Conservation (phyloP, 345 rosid genomes). For the Noccaea caerulescens region DNA sequence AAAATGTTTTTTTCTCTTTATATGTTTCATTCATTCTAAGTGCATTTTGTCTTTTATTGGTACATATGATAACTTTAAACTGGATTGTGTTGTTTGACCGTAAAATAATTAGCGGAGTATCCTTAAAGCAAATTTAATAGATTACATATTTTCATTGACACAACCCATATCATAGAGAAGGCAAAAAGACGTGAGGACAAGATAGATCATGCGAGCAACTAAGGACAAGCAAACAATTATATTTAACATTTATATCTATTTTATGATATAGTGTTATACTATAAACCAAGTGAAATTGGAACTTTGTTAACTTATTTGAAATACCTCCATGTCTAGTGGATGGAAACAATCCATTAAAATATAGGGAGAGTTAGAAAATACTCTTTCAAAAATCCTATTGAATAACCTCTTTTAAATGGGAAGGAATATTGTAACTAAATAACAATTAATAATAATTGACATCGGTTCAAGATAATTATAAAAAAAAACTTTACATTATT, state of each 20-base stretch:
- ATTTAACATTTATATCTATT: not conserved
- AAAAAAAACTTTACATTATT: too few relatives aligned
- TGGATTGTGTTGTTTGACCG: not conserved
- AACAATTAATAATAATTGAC: too few relatives aligned
- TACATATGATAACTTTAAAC: not conserved
- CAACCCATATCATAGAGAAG: not conserved
- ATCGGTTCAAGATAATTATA: too few relatives aligned
- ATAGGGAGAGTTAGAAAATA: not conserved
- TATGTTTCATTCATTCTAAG: too few relatives aligned
- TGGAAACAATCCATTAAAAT: not conserved
- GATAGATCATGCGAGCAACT: slow-evolving; percentile 31
- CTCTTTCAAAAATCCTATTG: too few relatives aligned
- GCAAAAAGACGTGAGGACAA: slow-evolving; percentile 31
- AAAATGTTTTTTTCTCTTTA: too few relatives aligned
- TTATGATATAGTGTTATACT: not conserved
- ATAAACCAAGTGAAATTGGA: not conserved
- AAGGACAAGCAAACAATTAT: not conserved
- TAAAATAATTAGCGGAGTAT: too few relatives aligned
- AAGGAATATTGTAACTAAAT: too few relatives aligned
- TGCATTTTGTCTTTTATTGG: too few relatives aligned
- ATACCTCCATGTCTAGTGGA: not conserved
- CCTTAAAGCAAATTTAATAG: not conserved
- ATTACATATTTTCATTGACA: not conserved
- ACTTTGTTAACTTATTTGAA: not conserved
- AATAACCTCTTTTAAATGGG: too few relatives aligned